Conservation (phyloP, 257 asterid species). For the Parsonsia alboflavescens region DNA sequence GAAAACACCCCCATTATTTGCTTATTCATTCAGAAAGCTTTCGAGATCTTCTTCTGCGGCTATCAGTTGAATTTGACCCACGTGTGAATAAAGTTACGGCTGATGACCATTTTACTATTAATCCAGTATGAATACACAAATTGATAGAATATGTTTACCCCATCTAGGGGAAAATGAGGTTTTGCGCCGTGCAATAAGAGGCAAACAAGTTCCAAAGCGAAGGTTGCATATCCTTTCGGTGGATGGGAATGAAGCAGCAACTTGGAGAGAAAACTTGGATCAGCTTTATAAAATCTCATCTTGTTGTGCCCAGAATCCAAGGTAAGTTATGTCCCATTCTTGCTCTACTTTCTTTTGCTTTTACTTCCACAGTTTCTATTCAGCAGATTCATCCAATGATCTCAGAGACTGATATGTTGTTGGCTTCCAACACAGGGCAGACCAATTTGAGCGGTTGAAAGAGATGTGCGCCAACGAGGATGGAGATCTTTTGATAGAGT, state of each 20-base stretch:
- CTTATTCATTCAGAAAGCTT: constrained; percentile 97
- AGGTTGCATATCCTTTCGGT: constrained; percentile 90
- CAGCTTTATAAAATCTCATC: constrained; percentile 98
- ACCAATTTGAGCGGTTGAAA: constrained; percentile 90
- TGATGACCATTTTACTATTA: not conserved
- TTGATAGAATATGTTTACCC: constrained; percentile 19
- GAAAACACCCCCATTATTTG: too few species aligned
- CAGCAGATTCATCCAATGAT: constrained; percentile 12
- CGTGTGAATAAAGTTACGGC: constrained; percentile 91
- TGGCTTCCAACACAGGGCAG: constrained; percentile 96
- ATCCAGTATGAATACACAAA: constrained; percentile 13
- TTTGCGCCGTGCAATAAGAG: constrained; percentile 86
- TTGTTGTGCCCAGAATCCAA: constrained; percentile 94
- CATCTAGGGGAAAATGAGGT: constrained; percentile 87
- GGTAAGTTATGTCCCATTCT: constrained; percentile 38
- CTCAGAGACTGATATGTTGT: constrained; percentile 26
- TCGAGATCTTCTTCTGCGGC: constrained; percentile 89
- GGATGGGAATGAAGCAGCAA: constrained; percentile 99
- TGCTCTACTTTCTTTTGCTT: constrained; percentile 14
- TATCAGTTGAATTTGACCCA: constrained; percentile 69
- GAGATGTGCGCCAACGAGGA: constrained; percentile 97
- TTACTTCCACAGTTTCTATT: not conserved
- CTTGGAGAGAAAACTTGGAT: constrained; percentile 98
- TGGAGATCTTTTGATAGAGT: constrained; percentile 96
- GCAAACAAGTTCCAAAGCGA: constrained; percentile 78